These are phyloP conservation scores for Paramyrothecium sp. DNA, from an alignment of 2,329 filamentous ascomycete genomes.

Conservation along the genomic window DNA sequence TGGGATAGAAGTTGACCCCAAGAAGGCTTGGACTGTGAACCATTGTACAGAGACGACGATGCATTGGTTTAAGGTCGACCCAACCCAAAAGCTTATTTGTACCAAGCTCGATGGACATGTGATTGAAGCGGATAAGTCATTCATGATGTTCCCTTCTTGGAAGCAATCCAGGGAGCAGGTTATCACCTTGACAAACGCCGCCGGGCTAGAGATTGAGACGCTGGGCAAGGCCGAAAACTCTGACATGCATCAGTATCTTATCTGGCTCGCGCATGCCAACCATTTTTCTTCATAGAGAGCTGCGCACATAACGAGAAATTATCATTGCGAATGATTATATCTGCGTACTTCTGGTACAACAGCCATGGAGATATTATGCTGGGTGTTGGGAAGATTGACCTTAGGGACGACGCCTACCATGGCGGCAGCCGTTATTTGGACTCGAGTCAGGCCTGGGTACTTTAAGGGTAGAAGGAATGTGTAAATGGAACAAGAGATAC, in stretches of 20 bases:
- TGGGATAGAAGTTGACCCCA: not conserved
- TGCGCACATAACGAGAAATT: not conserved
- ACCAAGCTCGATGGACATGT: constrained; percentile 1
- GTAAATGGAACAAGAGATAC: too few relatives aligned
- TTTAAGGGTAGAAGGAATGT: too few relatives aligned
- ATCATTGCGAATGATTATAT: not conserved
- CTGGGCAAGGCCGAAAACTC: not conserved
- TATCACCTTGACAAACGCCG: not conserved
- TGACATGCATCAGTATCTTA: not conserved
- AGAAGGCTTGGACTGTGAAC: not conserved
- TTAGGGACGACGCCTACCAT: too few relatives aligned
- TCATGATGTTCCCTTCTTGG: not conserved
- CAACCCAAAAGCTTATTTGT: not conserved
- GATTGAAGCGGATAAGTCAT: constrained; percentile 1
- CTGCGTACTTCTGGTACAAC: not conserved
- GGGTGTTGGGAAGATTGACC: not conserved
- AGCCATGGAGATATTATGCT: not conserved
- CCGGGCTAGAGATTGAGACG: not conserved
- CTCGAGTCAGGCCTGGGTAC: too few relatives aligned
- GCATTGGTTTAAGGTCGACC: not conserved
- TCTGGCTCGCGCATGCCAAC: not conserved
- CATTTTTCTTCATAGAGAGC: not conserved
- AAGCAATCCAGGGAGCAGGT: not conserved
- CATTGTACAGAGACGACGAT: not conserved
- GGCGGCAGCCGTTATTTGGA: too few relatives aligned